phyloP scores from a whole-genome alignment of 2,329 filamentous ascomycete species.

The Periglandula ipomoeae region DNA sequence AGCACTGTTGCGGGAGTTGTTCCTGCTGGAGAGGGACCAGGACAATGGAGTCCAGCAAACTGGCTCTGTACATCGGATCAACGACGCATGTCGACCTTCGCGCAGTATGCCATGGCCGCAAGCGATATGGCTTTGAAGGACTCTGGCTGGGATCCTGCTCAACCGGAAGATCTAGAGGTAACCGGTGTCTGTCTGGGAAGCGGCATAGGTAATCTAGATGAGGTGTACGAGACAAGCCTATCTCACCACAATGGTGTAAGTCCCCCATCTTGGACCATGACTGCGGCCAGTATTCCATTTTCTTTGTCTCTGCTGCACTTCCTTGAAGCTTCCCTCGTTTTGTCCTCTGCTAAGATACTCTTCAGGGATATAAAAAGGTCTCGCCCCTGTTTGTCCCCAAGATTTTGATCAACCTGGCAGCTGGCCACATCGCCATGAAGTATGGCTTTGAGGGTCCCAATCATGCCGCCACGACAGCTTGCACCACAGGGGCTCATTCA shows the following conservation, averaged over 20 bases:
- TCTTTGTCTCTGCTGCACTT: background rate
- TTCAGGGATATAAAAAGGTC: conserved; percentile 81
- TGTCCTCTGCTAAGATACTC: too few species aligned
- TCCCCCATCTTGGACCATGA: background rate
- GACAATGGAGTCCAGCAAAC: conserved; percentile 42
- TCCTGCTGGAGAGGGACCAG: conserved; percentile 37
- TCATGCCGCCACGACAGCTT: conserved; percentile 87
- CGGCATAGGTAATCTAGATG: conserved; percentile 88
- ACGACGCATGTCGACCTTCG: conserved; percentile 81
- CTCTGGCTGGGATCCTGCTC: conserved; percentile 62
- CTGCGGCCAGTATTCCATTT: background rate
- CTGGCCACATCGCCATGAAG: conserved; percentile 89
- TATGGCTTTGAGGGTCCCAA: conserved; percentile 86
- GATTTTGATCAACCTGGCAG: conserved; percentile 88
- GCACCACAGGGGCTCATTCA: conserved; percentile 90
- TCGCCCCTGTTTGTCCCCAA: conserved; percentile 90
- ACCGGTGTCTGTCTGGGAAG: conserved; percentile 92
- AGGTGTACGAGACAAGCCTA: conserved; percentile 76
- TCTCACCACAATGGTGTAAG: conserved; percentile 64
- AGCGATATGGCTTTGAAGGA: conserved; percentile 78
- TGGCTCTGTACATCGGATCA: conserved; percentile 46
- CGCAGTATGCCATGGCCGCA: conserved; percentile 84
- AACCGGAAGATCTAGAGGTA: conserved; percentile 54
- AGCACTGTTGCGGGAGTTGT: conserved; percentile 81
- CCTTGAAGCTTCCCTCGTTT: background rate